A percentile compares a stretch with the other conserved stretches of the same genome.
Conservation (phyloP, 805 yeast species). For the Wickerhamomyces ciferrii region DNA sequence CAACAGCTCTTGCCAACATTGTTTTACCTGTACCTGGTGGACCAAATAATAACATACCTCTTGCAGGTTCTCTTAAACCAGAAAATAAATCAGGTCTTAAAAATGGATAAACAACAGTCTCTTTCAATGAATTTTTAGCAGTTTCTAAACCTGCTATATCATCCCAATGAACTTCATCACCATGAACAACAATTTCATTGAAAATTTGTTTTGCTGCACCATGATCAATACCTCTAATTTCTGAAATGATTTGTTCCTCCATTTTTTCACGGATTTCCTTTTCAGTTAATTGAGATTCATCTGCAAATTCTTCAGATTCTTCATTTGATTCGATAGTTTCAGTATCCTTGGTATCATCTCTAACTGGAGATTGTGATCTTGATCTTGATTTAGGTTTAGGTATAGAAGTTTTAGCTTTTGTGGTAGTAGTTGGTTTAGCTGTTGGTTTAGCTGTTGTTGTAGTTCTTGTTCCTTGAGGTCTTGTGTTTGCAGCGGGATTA, state of each 20-base stretch:
- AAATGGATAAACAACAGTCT: slow-evolving; percentile 94
- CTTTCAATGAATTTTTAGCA: slow-evolving; percentile 88
- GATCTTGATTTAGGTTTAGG: background rate
- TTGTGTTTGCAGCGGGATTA: background rate
- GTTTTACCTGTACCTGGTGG: slow-evolving; percentile 99
- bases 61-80: slow-evolving; percentile 88
- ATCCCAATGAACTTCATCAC: slow-evolving; percentile 91
- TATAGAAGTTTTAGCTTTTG: background rate
- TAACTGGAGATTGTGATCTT: background rate
- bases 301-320: slow-evolving; percentile 11
- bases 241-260: slow-evolving; percentile 22
- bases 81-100: slow-evolving; percentile 87
- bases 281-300: slow-evolving; percentile 21
- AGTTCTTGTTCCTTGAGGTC: background rate
- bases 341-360: slow-evolving; percentile 11
- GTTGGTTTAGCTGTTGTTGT: background rate
- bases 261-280: slow-evolving; percentile 23
- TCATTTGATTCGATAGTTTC: slow-evolving; percentile 13
- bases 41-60: slow-evolving; percentile 95
- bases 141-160: slow-evolving; percentile 88
- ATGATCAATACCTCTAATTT: slow-evolving; percentile 64
- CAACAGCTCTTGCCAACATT: slow-evolving; percentile 95
- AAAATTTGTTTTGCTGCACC: slow-evolving; percentile 77
- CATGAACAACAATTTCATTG: slow-evolving; percentile 82
- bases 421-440: background rate